Base-by-base conservation (phyloP, 1,284 basidiomycete genomes). In the Boletus sp. region DNA sequence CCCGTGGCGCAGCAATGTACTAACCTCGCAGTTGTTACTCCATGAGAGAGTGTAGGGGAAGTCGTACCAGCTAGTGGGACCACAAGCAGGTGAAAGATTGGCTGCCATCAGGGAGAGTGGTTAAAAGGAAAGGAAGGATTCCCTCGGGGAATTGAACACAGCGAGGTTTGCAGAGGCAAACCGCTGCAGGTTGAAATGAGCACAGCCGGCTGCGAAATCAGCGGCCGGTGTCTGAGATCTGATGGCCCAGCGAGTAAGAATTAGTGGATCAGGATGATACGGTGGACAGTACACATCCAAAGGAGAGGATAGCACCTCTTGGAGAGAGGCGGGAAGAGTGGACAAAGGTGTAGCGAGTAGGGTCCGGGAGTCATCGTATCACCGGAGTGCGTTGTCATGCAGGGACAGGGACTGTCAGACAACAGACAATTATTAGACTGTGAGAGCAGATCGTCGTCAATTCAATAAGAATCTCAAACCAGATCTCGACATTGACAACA, bases 1-100 rank as follows among this genome's bases (percentile, higher is more conserved):
- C 47, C 3, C 18, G 22, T 12, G 7, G 36, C 6, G 44, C 13
- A 36, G 29, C 8, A 33, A 48, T 51, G 49, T 7, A 67, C 73
- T 42, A 16, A 79, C 78, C 63, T 74, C 65, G 58, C 67, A 67
- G 58, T 74, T 61, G 56, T 68, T 64, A 59, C 72, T 77, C 63
- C 74, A 65, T 36, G 68, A 63, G 44, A 73, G 63, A 54, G 63
- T 18, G 47, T 61, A 60, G 27, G 68, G 11, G 45, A 71, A 73
- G 46, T n/a, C 36, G 54, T 73, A 70, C 69, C 59, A 69, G 35
- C 51, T 65, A 22, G 56, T 55, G 31, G 57, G 31, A 41, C 55
- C 49, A 47, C 68, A 74, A 37, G 46, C 22, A 42, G 47, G 46
- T 9, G 41, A 57, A 57, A 29, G 46, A 53, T 18, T 57, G 51